phyloP scores from a whole-genome alignment of 495 filamentous ascomycete species.

The Xylaria sp. region DNA sequence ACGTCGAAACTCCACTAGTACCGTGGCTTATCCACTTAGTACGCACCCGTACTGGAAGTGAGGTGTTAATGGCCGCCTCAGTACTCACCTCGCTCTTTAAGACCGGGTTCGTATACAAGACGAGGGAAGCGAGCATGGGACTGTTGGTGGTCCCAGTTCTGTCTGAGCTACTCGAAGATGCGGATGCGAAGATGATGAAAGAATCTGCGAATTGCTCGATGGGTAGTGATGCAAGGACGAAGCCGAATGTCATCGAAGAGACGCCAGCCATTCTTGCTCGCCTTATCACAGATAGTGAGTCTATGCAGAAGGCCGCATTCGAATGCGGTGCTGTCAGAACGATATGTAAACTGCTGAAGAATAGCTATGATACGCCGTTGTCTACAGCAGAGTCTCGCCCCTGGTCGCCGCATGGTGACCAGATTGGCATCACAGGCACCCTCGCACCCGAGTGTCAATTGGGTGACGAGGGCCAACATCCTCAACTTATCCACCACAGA shows the following conservation, averaged over 20 bases:
- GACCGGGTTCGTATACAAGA: slow-evolving; percentile 67
- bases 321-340: slow-evolving; percentile 78
- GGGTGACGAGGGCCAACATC: slow-evolving; percentile 67
- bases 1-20: slow-evolving; percentile 79
- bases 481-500: slow-evolving; percentile 73
- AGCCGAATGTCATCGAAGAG: slow-evolving; percentile 68
- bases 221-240: slow-evolving; percentile 45
- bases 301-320: slow-evolving; percentile 80
- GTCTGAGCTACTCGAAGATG: slow-evolving; percentile 68
- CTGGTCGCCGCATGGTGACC: slow-evolving; percentile 49
- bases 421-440: slow-evolving; percentile 26
- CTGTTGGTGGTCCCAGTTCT: slow-evolving; percentile 76
- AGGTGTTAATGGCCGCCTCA: slow-evolving; percentile 78
- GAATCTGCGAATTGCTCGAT: slow-evolving; percentile 34
- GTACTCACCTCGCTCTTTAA: slow-evolving; percentile 79
- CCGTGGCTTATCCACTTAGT: slow-evolving; percentile 81
- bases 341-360: slow-evolving; percentile 78
- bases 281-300: slow-evolving; percentile 75
- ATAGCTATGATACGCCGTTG: slow-evolving; percentile 59
- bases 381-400: slow-evolving; percentile 46
- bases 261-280: slow-evolving; percentile 77
- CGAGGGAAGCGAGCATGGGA: slow-evolving; percentile 66
- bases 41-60: slow-evolving; percentile 66
- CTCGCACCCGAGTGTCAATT: slow-evolving; percentile 49
- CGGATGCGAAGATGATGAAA: slow-evolving; percentile 51